Evolutionary conservation across 768 basidiomycete genomes (phyloP).

Genomic region (Boletus fagicola): DNA sequence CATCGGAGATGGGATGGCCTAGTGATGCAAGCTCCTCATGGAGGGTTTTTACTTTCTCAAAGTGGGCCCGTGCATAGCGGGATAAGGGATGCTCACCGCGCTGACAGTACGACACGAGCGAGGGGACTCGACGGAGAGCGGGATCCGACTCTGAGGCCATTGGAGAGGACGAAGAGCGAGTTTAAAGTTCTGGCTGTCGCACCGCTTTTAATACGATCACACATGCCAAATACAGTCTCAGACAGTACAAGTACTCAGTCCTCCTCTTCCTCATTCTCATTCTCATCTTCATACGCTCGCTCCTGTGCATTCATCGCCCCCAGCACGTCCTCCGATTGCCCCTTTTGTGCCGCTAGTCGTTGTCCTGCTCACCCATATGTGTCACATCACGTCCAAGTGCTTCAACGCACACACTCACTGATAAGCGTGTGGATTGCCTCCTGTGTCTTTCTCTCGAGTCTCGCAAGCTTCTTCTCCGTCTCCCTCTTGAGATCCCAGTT

Average conservation of each 20-base stretch:
- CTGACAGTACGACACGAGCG: too few relatives aligned
- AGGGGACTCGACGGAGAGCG: too few relatives aligned
- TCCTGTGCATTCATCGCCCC: conserved; percentile 84
- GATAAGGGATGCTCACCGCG: too few relatives aligned
- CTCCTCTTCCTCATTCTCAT: conserved; percentile 28
- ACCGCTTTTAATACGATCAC: conserved; percentile 19
- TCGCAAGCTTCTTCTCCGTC: conserved; percentile 84
- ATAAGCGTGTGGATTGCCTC: conserved; percentile 92
- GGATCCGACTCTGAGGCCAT: conserved; percentile 42
- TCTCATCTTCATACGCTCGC: conserved; percentile 50
- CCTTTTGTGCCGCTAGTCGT: conserved; percentile 75
- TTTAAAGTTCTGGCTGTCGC: background rate
- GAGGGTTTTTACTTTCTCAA: too few relatives aligned
- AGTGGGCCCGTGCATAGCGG: too few relatives aligned
- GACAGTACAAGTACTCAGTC: background rate
- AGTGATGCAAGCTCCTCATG: too few relatives aligned
- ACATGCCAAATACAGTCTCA: conserved; percentile 18
- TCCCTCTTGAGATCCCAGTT: conserved; percentile 97
- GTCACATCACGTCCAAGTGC: conserved; percentile 9
- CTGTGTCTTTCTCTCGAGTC: conserved; percentile 87
- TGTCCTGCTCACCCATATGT: conserved; percentile 50
- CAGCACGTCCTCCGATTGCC: conserved; percentile 73
- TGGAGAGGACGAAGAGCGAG: background rate
- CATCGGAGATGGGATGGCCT: too few relatives aligned
- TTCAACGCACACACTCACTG: conserved; percentile 51